Evolutionary conservation across 257 asterid genomes (phyloP).

Genomic region (Penstemon barbatus): DNA sequence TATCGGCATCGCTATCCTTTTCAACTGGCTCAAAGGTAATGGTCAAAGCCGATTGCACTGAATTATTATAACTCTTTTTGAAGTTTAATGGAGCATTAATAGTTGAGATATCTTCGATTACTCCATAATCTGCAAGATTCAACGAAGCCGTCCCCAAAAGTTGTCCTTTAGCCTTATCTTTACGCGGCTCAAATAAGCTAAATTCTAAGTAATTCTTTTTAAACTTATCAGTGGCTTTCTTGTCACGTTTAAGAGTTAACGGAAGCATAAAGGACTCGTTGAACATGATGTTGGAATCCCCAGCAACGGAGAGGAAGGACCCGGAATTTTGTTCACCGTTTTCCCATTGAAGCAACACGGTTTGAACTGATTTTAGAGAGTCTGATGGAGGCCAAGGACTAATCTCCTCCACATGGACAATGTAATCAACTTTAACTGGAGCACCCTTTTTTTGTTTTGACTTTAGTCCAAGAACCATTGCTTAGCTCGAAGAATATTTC

Average conservation of each 20-base stretch:
- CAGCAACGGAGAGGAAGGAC: constrained; percentile 56
- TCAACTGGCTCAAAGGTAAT: constrained; percentile 60
- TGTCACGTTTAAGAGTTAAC: constrained; percentile 47
- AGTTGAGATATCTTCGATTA: constrained; percentile 43
- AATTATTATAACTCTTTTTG: constrained; percentile 54
- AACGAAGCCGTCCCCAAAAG: constrained; percentile 64
- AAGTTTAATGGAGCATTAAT: constrained; percentile 58
- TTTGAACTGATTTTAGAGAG: constrained; percentile 60
- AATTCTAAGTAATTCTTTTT: constrained; percentile 71
- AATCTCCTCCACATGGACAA: constrained; percentile 57
- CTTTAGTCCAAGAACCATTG: constrained; percentile 84
- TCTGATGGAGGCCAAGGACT: constrained; percentile 92
- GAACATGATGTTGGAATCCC: constrained; percentile 55
- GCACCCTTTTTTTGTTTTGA: constrained; percentile 58
- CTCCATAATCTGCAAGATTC: constrained; percentile 78
- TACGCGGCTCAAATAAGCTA: constrained; percentile 67
- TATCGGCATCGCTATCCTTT: constrained; percentile 55
- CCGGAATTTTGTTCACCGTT: constrained; percentile 63
- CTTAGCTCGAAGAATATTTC: constrained; percentile 30
- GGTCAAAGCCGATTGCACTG: constrained; percentile 54
- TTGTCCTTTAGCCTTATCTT: constrained; percentile 67
- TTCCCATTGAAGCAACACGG: constrained; percentile 78
- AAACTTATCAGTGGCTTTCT: constrained; percentile 50
- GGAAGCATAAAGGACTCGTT: constrained; percentile 66
- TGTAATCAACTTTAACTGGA: constrained; percentile 48